Conservation (phyloP, 192 early-diverging fungal species). For the Dimargaris cristalligena region DNA sequence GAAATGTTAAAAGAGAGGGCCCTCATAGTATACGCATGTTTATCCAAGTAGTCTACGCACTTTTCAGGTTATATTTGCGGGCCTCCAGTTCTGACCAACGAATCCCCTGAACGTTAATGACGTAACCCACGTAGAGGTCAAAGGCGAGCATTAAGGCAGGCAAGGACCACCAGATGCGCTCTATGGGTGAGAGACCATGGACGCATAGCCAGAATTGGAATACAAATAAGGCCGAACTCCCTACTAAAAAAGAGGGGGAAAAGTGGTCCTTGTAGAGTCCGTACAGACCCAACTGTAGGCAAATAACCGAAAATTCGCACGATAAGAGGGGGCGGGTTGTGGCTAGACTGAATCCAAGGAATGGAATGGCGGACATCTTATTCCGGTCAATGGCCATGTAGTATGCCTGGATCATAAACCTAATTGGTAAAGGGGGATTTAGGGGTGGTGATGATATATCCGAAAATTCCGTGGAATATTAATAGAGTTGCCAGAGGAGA, state of each 20-base stretch:
- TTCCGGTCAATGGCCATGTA: neutral
- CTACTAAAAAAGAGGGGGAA: neutral
- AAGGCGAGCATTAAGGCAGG: neutral
- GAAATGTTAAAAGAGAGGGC: too few species aligned
- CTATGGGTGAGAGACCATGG: neutral
- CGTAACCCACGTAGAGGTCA: neutral
- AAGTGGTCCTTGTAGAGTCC: neutral
- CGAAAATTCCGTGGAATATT: neutral
- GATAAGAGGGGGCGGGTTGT: neutral
- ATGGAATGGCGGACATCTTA: neutral
- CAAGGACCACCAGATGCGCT: neutral
- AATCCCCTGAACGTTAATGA: neutral
- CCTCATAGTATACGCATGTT: too few species aligned
- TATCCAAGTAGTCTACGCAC: too few species aligned
- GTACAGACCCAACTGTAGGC: neutral
- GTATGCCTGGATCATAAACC: neutral
- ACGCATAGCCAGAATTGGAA: neutral
- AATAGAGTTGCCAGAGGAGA: too few species aligned
- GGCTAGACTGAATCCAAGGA: neutral
- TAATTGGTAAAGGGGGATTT: neutral
- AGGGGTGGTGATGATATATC: neutral
- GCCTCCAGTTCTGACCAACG: neutral
- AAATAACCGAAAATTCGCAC: neutral
- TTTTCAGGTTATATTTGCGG: neutral
- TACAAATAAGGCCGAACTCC: neutral